Evolutionary conservation across 2,329 filamentous ascomycete species (phyloP).

Genomic region (Talaromyces pinophilus): DNA sequence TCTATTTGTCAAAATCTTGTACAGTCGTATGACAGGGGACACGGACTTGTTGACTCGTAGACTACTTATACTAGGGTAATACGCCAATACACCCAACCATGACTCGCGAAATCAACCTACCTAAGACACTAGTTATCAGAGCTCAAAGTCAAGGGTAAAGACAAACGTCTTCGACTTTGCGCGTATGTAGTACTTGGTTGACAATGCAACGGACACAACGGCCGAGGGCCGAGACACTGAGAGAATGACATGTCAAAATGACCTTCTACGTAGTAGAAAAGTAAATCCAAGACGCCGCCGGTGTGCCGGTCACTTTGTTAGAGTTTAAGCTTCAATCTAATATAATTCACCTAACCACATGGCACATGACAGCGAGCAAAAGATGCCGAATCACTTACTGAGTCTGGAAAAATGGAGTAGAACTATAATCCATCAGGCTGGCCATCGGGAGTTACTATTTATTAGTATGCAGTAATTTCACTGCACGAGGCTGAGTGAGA

Average conservation of each 20-base stretch:
- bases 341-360: neutral
- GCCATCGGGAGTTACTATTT: neutral
- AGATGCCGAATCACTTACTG: constrained; percentile 3
- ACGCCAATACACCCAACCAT: constrained; percentile 6
- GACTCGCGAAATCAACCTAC: neutral
- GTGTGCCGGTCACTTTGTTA: neutral
- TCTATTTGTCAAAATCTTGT: neutral
- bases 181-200: neutral
- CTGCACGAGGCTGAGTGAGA: neutral
- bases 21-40: neutral
- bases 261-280: neutral
- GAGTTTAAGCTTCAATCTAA: neutral
- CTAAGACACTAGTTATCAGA: neutral
- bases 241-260: neutral
- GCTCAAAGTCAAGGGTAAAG: neutral
- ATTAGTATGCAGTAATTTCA: neutral
- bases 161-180: neutral
- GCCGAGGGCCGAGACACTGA: neutral
- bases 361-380: neutral
- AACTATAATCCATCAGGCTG: neutral
- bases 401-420: neutral
- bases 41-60: neutral
- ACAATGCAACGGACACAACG: neutral
- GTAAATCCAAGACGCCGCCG: neutral
- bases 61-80: neutral